Base-by-base conservation (phyloP, 176 grass and related monocot genomes). In the Canna indica region DNA sequence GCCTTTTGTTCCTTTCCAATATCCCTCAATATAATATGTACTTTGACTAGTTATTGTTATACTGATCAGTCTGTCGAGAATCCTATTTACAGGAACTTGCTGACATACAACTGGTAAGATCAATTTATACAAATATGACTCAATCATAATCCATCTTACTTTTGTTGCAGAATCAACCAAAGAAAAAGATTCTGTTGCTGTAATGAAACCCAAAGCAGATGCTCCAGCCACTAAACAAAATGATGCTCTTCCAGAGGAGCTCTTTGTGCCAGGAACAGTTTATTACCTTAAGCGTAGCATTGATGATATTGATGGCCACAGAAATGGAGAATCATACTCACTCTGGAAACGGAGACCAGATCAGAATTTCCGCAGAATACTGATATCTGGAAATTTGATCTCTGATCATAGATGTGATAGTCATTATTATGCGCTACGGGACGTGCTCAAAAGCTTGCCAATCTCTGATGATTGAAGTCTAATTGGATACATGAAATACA, bases 401-500 rank as follows among this genome's bases (percentile, higher is more conserved):
- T 96, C 92, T n/a, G 93, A 97, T 76, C 93, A 97, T 78, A 89
- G 72, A 83, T 92, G 88, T 0, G 84, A 97, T 64, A 96, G 72
- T 73, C 87, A 91, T 71, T 83, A 89, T 41, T 89, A 73, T 17
- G 92, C 88, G 0, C 70, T 91, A 66, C 79, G 92, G 29, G 88
- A 96, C n/a, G 92, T 96, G 56, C 83, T 96, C 59, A 96, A 96
- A 76, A 79, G 76, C 24, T 27, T 85, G 67, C 81, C 77, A 33
- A 39, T 36, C 17, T 69, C 76, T 64, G 46, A 70, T 72, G 77
- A 79, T 56, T 26, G 56, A 50, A 20, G 5, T 4, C 13, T 15
- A 6, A 25, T 36, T 20, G 53, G 33, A 38, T 4, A 36, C 30
- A 38, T 76, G 47, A 22, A 1, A 46, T 12, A 76, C 17, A 36